Evolutionary conservation across 106 monocot species (phyloP).

Genomic region (Acorus calamus): DNA sequence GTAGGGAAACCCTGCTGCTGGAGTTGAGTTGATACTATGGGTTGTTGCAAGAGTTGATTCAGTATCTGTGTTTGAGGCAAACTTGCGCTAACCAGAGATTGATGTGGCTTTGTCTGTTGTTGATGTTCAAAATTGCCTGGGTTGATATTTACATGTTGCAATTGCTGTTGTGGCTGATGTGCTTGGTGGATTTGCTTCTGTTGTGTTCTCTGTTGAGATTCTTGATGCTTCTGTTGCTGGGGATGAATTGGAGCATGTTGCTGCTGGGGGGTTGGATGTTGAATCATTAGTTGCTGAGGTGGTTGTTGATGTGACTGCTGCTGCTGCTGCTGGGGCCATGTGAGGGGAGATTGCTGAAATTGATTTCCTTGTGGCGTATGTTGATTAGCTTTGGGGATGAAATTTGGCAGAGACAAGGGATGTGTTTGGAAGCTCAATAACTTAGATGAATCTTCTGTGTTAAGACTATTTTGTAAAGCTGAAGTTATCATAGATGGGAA

Average conservation of each 20-base stretch:
- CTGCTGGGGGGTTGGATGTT: neutral
- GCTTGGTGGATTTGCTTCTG: slow-evolving; percentile 3
- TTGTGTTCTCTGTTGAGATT: neutral
- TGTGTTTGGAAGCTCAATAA: slow-evolving; percentile 51
- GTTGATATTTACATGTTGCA: slow-evolving; percentile 14
- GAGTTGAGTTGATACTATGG: slow-evolving; percentile 8
- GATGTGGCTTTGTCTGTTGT: slow-evolving; percentile 16
- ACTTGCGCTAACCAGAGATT: slow-evolving; percentile 7
- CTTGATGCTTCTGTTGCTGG: slow-evolving; percentile 6
- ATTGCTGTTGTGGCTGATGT: slow-evolving; percentile 10
- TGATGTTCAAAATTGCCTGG: slow-evolving; percentile 24
- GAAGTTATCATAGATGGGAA: slow-evolving; percentile 37
- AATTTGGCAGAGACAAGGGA: slow-evolving; percentile 21
- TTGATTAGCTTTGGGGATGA: slow-evolving; percentile 27
- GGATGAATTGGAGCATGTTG: slow-evolving; percentile 7
- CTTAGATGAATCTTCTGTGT: slow-evolving; percentile 32
- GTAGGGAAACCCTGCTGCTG: slow-evolving; percentile 28
- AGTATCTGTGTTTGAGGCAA: slow-evolving; percentile 19
- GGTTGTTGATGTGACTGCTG: slow-evolving; percentile 3
- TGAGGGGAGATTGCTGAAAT: slow-evolving; percentile 22
- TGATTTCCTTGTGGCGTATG: slow-evolving; percentile 32
- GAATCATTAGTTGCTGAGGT: slow-evolving; percentile 10
- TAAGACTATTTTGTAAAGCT: slow-evolving; percentile 14
- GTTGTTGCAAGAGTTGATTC: slow-evolving; percentile 39
- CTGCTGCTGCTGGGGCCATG: slow-evolving; percentile 20